Evolutionary conservation across 2,329 filamentous ascomycete genomes (phyloP), one percentile per base, ranked within the genome.

Genomic region (Fusarium sp.): DNA sequence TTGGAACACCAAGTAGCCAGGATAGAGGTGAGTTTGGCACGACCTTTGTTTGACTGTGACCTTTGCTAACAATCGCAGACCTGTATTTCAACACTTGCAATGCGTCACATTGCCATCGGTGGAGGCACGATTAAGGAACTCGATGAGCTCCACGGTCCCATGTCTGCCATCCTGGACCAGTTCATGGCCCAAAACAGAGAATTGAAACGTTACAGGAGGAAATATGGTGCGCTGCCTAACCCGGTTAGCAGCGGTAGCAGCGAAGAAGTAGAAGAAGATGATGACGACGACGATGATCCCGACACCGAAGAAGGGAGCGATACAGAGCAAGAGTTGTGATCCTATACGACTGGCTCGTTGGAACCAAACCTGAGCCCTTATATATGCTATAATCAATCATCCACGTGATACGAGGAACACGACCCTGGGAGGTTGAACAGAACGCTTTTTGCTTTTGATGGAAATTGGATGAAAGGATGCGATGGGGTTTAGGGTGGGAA

Each of bases 1-100:
- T 88, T 98, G 79, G 95, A 97, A 79, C 95, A 98, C 78, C 94
- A 98, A 86, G 92, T 99, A 73, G 95, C 92, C 79, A 90, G 96
- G 76, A 97, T 99, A 79, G 96, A 99, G 90, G 94, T 97, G 85
- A 81, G 91, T 54, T 61, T 38, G 95, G 98, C 89, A 93, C 95
- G 85, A 81, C 90, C 16, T 20, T 38, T 12, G 7, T 14, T 22
- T 47, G 16, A 44, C 12, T 32, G 16, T 51, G 27, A n/a, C 24
- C 25, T 53, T 57, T 49, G 51, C 75, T 81, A 72, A 80, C 65
- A 16, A 43, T 18, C 12, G 57, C 72, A 97, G 94, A 91, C 93
- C 54, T 96, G 93, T 77, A 88, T 95, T 73, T 92, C 91, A 32
- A 94, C 93, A 1, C 87, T 98, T 53, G 85, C 89, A 15, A 84